Evolutionary conservation across 345 rosid genomes (phyloP), one percentile per base, ranked within the genome.

Genomic region (Passiflora organensis): DNA sequence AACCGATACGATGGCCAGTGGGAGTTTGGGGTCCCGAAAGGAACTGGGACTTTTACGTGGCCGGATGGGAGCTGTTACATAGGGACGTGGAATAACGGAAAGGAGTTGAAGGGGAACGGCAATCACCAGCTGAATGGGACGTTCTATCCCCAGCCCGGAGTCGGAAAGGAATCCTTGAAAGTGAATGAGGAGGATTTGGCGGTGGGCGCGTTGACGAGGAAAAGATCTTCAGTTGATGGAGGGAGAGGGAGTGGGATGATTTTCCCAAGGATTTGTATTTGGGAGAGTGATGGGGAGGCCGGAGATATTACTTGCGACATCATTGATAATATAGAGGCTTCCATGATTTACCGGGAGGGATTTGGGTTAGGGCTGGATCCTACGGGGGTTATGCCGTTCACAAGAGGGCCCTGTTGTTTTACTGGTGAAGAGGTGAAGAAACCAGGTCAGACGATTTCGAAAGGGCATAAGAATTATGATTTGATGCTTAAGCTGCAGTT

Each of bases 271-370:
- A 89, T 94, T 43, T 94, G 99, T 47, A 63, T 59, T 6, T 76
- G 83, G 43, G 87, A 76, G 17, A 57, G 71, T 57, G 83, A 80
- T 59, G 87, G 82, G 0, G 73, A 62, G 55, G 73, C 72, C 10
- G 73, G 69, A 10, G 82, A 94, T 70, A 94, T 94, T n/a, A 94
- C 99, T 14, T 94, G 99, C 56, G 99, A 94, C 50, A 87, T 94
- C 13, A 75, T 93, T 53, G 91, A 89, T 60, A 86, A 81, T 77
- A 80, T 82, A 56, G 80, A 76, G 65, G 91, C 59, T 13, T 79
- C 88, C 0, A 70, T 81, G 78, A 66, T 85, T 21, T 84, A 72
- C 20, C 60, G 73, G 55, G 87, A 85, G 4, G 76, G 48, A 12
- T 16, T 43, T 10, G 56, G 59, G 34, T 6, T 47, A 51, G 21